Evolutionary conservation across 345 rosid genomes (phyloP), one percentile per base, ranked within the genome.

Genomic region (Microcos paniculata): DNA sequence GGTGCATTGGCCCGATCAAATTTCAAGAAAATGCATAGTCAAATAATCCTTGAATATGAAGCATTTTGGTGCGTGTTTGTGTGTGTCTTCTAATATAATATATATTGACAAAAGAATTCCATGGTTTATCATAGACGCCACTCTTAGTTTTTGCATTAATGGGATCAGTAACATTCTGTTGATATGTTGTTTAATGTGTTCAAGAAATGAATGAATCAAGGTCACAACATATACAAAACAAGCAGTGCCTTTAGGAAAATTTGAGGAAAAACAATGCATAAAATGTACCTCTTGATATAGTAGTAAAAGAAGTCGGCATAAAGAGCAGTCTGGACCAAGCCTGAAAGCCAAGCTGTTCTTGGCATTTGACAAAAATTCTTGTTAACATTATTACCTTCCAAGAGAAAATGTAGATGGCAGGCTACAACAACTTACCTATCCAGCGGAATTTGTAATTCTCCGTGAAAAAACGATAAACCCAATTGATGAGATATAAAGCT

Each of bases 251-350:
- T 24, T 31, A 45, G 35, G 70, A 10, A n/a, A 33, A 55, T 10
- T 45, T 3, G 56, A 49, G 49, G 13, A 56, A 57, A 9, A 49
- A 65, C 13, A 6, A 28, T 30, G 33, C 9, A 74, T 23, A 45
- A 59, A 62, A 33, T 45, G 3, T 79, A 84, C 89, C 87, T 86
- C 72, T 84, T 79, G 49, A 86, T 30, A 46, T 87, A 85, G 77
- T 85, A 87, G 77, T 83, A 85, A 77, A 87, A 85, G 74, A 85
- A 87, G 75, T 87, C 86, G 3, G 83, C 87, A 73, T 85, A 87
- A 0, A 87, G 83, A 24, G 82, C 78, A 35, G 88, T 87, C 75
- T 87, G 88, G 53, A 83, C 80, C n/a, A 87, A 52, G 24, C 90
- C 90, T 3, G 88, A 76, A 9, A 83, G 15, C 84, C 86, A 87